Base-by-base conservation (phyloP, 2,329 filamentous ascomycete species). In the Fusarium ramigenum region DNA sequence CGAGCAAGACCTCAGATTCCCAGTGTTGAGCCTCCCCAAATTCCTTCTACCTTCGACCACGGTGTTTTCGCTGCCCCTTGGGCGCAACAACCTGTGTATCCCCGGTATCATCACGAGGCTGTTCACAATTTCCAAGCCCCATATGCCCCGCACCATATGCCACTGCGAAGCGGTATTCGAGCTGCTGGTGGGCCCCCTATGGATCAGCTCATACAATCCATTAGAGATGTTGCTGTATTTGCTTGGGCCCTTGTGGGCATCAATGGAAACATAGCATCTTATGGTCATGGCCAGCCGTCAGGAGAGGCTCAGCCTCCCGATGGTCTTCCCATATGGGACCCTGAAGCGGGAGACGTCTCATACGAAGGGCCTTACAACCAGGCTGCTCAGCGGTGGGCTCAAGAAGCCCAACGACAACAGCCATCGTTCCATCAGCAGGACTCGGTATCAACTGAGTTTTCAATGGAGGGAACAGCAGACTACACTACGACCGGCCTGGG, bases 141-240 rank as follows among this genome's bases (percentile, higher is more conserved):
- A 69, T 82, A 82, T 49, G 80, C 82, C 70, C 84, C 82, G 15
- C 85, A 83, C 64, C 84, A 84, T 69, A 85, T 84, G 84, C 84
- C 83, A 44, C 73, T 84, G 58, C 80, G 80, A 43, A 85, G 85
- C 28, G 82, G 82, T 60, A 82, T 84, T 40, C 85, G 85, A 73
- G 82, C 83, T 21, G 82, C 82, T 18, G 85, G 86, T 70, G 88
- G 88, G n/a, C 89, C 89, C 42, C 84, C 87, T 23, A 79, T 87
- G 52, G 87, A 90, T 32, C 87, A 90, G 60, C 90, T 96, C 76
- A 94, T 96, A 92, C 87, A 88, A 61, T 92, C 92, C 6, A 97
- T 97, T 73, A 91, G 93, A 63, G 93, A 96, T 60, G 92, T 95
- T 53, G 93, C 93, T 4, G 92, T 96, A n/a, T 96, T 97, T 79